A percentile compares a stretch with the other conserved stretches of the same genome.
phyloP scores from a whole-genome alignment of 1,284 basidiomycete genomes.

The Xanthoconium separans region DNA sequence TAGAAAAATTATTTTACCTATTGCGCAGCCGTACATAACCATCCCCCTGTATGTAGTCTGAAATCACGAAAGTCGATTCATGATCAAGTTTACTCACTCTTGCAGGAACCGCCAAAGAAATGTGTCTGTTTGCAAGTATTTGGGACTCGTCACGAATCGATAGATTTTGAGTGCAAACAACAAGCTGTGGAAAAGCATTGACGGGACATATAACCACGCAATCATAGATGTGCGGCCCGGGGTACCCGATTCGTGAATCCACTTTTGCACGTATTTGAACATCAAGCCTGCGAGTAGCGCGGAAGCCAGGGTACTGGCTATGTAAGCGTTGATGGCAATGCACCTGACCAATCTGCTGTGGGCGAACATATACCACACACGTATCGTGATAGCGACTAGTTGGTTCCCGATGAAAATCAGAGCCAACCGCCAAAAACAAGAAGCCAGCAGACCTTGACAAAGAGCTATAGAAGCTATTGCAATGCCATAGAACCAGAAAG shows the following conservation, averaged over 20 bases:
- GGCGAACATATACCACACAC: conserved; percentile 27
- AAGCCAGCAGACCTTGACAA: conserved; percentile 11
- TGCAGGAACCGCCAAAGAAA: conserved; percentile 19
- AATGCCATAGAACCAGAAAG: neutral
- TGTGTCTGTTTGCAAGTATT: conserved; percentile 9
- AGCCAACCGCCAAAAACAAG: neutral
- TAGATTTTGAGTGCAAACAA: neutral
- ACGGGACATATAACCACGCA: conserved; percentile 17
- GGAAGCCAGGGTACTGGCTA: neutral
- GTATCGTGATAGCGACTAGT: conserved; percentile 17
- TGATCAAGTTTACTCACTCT: conserved; percentile 12
- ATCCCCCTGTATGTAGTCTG: conserved; percentile 12
- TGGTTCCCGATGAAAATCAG: neutral
- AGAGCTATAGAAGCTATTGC: neutral
- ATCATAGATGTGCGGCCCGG: neutral
- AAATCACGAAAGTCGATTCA: no score
- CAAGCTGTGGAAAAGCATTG: conserved; percentile 20
- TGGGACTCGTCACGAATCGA: conserved; percentile 21
- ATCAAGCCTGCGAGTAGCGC: neutral
- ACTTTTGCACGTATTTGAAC: neutral
- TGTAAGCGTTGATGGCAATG: conserved; percentile 6
- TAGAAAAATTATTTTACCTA: conserved; percentile 4
- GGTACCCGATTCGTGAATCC: no score
- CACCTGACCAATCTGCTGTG: conserved; percentile 2
- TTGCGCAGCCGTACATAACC: conserved; percentile 19